Evolutionary conservation across 495 filamentous ascomycete species (phyloP).

Genomic region (Thermochaetoides thermophila): DNA sequence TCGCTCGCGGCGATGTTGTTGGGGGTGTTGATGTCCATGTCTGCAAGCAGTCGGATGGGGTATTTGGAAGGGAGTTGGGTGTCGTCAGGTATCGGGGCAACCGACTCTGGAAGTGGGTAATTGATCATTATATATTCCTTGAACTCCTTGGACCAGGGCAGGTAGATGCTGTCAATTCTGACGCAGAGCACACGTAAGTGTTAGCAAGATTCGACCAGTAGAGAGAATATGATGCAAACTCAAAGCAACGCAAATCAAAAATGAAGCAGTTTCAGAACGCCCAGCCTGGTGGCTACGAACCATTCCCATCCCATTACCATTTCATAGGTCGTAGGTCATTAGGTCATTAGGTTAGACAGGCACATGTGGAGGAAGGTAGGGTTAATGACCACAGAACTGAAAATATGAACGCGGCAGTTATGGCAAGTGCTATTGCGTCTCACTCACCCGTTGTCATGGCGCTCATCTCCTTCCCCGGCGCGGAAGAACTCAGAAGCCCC

Average conservation of each 20-base stretch:
- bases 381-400: no score
- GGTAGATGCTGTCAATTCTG: conserved; percentile 61
- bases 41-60: conserved; percentile 37
- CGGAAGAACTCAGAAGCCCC: conserved; percentile 65
- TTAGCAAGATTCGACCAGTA: no score
- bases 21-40: conserved; percentile 14
- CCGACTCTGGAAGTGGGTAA: conserved; percentile 51
- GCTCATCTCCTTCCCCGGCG: conserved; percentile 78
- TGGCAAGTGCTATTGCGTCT: no score
- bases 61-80: conserved; percentile 69
- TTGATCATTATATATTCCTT: conserved; percentile 44
- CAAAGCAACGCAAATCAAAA: no score
- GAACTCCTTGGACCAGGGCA: conserved; percentile 61
- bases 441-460: conserved; percentile 76
- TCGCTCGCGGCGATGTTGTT: not conserved
- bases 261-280: no score
- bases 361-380: no score
- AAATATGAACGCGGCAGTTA: no score
- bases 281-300: no score
- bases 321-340: no score
- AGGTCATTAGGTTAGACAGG: no score
- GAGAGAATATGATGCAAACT: no score
- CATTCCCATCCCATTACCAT: no score
- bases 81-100: conserved; percentile 59
- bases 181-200: not conserved